These are phyloP conservation scores for Termitomyces sp. DNA, from an alignment of 768 basidiomycete genomes.

Conservation along the genomic window DNA sequence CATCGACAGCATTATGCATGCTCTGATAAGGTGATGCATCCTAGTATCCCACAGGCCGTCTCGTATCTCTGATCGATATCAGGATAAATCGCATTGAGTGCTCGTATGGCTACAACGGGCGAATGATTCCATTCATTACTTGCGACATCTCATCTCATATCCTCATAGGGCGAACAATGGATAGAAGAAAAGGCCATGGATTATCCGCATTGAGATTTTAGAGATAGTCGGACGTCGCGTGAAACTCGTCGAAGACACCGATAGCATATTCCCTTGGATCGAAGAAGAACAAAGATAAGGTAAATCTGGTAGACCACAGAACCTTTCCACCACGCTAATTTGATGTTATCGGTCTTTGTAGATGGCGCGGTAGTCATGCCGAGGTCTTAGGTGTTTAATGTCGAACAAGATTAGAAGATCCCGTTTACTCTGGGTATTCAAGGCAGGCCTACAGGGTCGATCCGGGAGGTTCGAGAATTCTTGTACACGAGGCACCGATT, in stretches of 20 bases:
- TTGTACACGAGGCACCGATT: neutral
- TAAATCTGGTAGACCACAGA: constrained; percentile 65
- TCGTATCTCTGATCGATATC: constrained; percentile 63
- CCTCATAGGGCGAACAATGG: too few relatives aligned
- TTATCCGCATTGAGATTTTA: too few relatives aligned
- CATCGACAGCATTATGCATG: constrained; percentile 13
- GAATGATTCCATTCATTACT: constrained; percentile 9
- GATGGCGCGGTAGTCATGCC: neutral
- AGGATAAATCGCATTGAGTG: constrained; percentile 31
- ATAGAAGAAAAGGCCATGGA: too few relatives aligned
- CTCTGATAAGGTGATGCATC: too few relatives aligned
- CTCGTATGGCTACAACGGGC: neutral
- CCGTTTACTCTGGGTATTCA: neutral
- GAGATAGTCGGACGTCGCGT: constrained; percentile 60
- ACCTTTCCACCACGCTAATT: constrained; percentile 49
- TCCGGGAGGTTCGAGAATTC: neutral
- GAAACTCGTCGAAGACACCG: neutral
- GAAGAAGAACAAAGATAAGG: constrained; percentile 51
- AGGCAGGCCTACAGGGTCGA: neutral
- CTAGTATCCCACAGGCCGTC: constrained; percentile 52
- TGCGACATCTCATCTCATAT: too few relatives aligned
- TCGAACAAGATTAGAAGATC: neutral
- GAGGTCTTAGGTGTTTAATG: too few relatives aligned
- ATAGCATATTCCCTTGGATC: constrained; percentile 46
- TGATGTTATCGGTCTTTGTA: too few relatives aligned